Conservation (phyloP, 192 early-diverging fungal species). For the Chytriomyces hyalinus region DNA sequence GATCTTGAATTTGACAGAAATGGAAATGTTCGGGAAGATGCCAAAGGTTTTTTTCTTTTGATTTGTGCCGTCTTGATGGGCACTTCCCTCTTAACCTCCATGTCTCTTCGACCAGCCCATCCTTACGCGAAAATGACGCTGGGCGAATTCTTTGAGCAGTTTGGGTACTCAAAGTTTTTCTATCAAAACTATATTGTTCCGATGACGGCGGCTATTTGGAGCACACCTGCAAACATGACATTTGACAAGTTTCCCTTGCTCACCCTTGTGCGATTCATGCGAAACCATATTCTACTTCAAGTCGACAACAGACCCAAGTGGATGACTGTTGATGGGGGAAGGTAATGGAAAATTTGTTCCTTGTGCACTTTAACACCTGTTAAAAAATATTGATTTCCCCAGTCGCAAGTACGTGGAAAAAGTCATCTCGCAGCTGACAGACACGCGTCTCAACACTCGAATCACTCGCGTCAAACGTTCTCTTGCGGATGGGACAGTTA, state of each 20-base stretch:
- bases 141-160: constrained; percentile 57
- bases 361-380: neutral
- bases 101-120: constrained; percentile 34
- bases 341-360: neutral
- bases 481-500: constrained; percentile 13
- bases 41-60: neutral
- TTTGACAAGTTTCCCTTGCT: constrained; percentile 62
- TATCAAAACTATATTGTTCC: constrained; percentile 69
- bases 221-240: constrained; percentile 62
- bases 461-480: constrained; percentile 45
- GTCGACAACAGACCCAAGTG: constrained; percentile 59
- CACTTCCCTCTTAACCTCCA: neutral
- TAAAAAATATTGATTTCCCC: constrained; percentile 32
- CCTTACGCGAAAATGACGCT: constrained; percentile 52
- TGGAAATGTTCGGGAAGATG: constrained; percentile 20
- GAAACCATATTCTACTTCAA: constrained; percentile 67
- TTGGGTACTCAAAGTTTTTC: constrained; percentile 61
- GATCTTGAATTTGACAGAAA: constrained; percentile 36
- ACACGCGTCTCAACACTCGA: constrained; percentile 45
- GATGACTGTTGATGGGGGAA: constrained; percentile 60
- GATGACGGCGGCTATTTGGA: constrained; percentile 73
- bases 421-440: constrained; percentile 40
- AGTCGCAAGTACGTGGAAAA: constrained; percentile 52
- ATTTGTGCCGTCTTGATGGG: neutral
- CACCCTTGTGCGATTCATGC: constrained; percentile 68